Evolutionary conservation across 2,329 filamentous ascomycete genomes (phyloP), one percentile per base, ranked within the genome.

Genomic region (Talaromyces piceae): DNA sequence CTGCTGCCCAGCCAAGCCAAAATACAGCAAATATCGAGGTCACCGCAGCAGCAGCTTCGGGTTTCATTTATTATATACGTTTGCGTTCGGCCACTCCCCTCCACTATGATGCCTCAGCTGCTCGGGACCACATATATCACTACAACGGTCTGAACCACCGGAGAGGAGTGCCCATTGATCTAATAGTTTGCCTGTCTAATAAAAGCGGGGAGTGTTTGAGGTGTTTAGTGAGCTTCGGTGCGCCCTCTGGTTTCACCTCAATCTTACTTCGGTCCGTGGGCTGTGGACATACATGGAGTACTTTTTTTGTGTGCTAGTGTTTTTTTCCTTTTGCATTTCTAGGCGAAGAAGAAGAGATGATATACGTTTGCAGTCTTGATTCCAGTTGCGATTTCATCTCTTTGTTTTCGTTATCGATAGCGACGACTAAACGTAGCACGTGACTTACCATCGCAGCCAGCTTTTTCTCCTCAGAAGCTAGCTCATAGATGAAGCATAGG

Each of bases 301-400:
- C 28, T n/a, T n/a, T 37, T 37, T 37, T 37, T 43, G 20, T 43
- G 39, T 20, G 41, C 25, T 33, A 46, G 22, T 44, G 16, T 26
- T 22, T 11, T 43, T 45, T 51, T 27, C 27, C 18, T 12, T 45
- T 45, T 33, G 41, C 47, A 49, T 49, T 33, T 49, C n/a, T 49
- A 46, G 43, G 51, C 46, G 41, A 49, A 50, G 33, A 46, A 33
- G 41, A 49, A 50, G 33, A 46, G 27, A 43, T 49, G 51, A 45
- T 43, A 43, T 43, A 43, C 49, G 45, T 48, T 28, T 46, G 44
- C 45, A 47, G 50, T 41, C 44, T 52, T 48, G 20, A 41, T 28
- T 16, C 45, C 22, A 39, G 9, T 37, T 8, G 5, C 33, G 8
- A 9, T 37, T 37, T 37, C 12, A 20, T 37, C 33, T 37, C 16